Evolutionary conservation across 2,329 filamentous ascomycete genomes (phyloP).

Genomic region (Clarireedia homoeocarpa): DNA sequence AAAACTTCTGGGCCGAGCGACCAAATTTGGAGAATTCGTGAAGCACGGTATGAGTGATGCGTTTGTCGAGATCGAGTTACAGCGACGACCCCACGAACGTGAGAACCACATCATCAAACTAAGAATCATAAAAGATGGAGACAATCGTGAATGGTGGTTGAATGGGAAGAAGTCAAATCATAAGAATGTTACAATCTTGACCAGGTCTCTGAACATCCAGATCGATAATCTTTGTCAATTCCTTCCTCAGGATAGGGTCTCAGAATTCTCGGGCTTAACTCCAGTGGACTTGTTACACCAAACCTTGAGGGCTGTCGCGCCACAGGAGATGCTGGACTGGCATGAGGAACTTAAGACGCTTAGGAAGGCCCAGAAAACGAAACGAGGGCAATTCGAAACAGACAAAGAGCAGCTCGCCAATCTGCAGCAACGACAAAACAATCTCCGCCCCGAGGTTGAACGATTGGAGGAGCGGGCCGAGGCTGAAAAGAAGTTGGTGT

Average conservation of each 20-base stretch:
- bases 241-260: slow-evolving; percentile 88
- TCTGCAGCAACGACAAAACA: slow-evolving; percentile 63
- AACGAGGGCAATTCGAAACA: slow-evolving; percentile 48
- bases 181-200: slow-evolving; percentile 59
- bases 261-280: slow-evolving; percentile 80
- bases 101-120: slow-evolving; percentile 68
- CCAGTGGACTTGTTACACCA: slow-evolving; percentile 76
- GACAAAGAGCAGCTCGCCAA: slow-evolving; percentile 57
- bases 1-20: slow-evolving; percentile 76
- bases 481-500: slow-evolving; percentile 54
- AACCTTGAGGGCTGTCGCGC: slow-evolving; percentile 82
- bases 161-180: slow-evolving; percentile 57
- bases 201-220: slow-evolving; percentile 73
- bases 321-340: slow-evolving; percentile 69
- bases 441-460: slow-evolving; percentile 74
- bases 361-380: slow-evolving; percentile 59
- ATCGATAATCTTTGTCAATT: slow-evolving; percentile 98
- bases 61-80: slow-evolving; percentile 84
- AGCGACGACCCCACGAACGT: slow-evolving; percentile 49
- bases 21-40: slow-evolving; percentile 80
- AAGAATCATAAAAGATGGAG: slow-evolving; percentile 73
- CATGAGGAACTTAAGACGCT: slow-evolving; percentile 67
- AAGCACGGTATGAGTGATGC: slow-evolving; percentile 78
- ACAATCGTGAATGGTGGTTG: slow-evolving; percentile 70
- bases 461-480: slow-evolving; percentile 68